Conservation (phyloP, 2,329 filamentous ascomycete genomes). For the Ceratocystis papillata region DNA sequence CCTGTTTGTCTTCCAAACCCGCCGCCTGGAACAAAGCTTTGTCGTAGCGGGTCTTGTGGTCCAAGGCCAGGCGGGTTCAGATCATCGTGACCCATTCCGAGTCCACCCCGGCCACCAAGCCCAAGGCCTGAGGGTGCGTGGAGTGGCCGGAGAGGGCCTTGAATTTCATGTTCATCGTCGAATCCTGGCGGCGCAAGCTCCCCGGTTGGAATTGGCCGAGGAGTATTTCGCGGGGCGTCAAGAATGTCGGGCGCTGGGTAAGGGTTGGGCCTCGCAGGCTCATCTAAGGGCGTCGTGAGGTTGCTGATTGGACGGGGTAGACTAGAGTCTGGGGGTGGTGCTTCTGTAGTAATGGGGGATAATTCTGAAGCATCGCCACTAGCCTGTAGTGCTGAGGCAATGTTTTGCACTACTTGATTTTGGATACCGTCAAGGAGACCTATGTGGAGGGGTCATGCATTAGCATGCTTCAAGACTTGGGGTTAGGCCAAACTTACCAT, state of each 20-base stretch:
- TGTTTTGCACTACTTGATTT: conserved; percentile 68
- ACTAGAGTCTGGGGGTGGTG: conserved; percentile 23
- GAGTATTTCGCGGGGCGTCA: conserved; percentile 10
- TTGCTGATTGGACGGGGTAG: conserved; percentile 46
- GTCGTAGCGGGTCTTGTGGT: conserved; percentile 69
- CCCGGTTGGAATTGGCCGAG: conserved; percentile 49
- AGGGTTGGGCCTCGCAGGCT: conserved; percentile 34
- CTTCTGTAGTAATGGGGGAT: conserved; percentile 3
- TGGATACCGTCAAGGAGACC: conserved; percentile 65
- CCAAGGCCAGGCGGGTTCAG: conserved; percentile 78
- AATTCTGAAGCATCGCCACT: conserved; percentile 54
- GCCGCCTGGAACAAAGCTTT: conserved; percentile 52
- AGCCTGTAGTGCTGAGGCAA: conserved; percentile 66
- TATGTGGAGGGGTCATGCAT: conserved; percentile 13
- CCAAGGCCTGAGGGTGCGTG: neutral
- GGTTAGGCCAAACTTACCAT: conserved; percentile 30
- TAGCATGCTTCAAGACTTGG: neutral
- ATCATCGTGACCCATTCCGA: conserved; percentile 73
- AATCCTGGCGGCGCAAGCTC: conserved; percentile 83
- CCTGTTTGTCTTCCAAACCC: conserved; percentile 37
- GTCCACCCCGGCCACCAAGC: conserved; percentile 43
- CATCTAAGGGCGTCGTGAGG: conserved; percentile 48
- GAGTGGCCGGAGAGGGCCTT: conserved; percentile 46
- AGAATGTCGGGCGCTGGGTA: conserved; percentile 28
- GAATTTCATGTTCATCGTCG: conserved; percentile 83